Evolutionary conservation across 257 asterid species (phyloP).

Genomic region (Solanum peruvianum): DNA sequence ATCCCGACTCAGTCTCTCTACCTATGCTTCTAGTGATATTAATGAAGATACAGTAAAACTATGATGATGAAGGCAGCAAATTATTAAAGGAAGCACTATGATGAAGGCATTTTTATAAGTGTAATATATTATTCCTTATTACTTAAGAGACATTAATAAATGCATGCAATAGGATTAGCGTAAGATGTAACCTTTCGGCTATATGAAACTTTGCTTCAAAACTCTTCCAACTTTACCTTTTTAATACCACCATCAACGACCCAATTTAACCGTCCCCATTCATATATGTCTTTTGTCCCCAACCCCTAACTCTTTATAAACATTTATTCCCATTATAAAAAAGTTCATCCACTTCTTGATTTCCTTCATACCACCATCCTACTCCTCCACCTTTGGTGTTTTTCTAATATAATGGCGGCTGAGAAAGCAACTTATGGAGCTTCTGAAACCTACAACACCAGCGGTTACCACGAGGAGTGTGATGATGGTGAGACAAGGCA

Average conservation of each 20-base stretch:
- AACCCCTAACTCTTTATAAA: background rate
- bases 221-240: constrained; percentile 21
- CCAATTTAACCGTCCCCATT: constrained; percentile 6
- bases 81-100: background rate
- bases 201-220: constrained; percentile 32
- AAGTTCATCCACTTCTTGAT: background rate
- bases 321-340: background rate
- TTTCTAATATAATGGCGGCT: constrained; percentile 15
- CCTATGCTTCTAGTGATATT: background rate
- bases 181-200: constrained; percentile 29
- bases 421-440: constrained; percentile 14
- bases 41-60: background rate
- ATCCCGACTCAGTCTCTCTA: background rate
- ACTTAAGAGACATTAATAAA: background rate
- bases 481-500: background rate
- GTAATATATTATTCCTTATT: background rate
- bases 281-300: background rate
- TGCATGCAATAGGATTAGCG: background rate
- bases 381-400: background rate
- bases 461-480: background rate
- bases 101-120: background rate
- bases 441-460: constrained; percentile 8
- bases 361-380: background rate
- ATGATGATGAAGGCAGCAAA: background rate
- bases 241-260: constrained; percentile 11